Evolutionary conservation across 2,329 filamentous ascomycete species (phyloP).

Genomic region (Emericellopsis atlantica): DNA sequence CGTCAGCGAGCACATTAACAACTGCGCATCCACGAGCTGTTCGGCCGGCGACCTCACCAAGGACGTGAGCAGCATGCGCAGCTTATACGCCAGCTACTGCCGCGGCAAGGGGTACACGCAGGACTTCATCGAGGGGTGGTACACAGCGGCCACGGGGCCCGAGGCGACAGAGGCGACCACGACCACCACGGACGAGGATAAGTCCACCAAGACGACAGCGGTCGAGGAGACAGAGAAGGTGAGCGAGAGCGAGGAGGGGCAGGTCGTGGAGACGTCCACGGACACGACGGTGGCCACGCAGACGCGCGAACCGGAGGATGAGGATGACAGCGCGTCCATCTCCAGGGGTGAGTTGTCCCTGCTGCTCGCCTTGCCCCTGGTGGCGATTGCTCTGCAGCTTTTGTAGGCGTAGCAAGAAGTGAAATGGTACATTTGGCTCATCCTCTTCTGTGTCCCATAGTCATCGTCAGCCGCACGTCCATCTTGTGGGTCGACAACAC

Average conservation of each 20-base stretch:
- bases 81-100: conserved; percentile 2
- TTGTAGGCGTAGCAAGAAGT: too few relatives aligned
- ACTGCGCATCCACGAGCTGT: conserved; percentile 1
- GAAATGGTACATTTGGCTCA: neutral
- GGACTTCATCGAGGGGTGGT: conserved; percentile 2
- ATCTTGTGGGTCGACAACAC: neutral
- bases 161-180: neutral
- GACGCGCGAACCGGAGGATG: neutral
- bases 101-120: conserved; percentile 1
- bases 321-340: neutral
- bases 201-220: neutral
- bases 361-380: neutral
- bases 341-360: neutral
- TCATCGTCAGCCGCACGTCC: neutral
- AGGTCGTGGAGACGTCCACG: neutral
- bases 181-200: neutral
- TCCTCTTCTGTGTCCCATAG: neutral
- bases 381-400: neutral
- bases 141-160: conserved; percentile 2
- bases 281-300: neutral
- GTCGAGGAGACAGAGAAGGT: neutral
- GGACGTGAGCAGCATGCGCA: conserved; percentile 2
- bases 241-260: neutral
- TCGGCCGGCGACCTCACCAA: conserved; percentile 1
- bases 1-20: conserved; percentile 2